Evolutionary conservation across 179 eudicot species (phyloP), one percentile per base, ranked within the genome.

Genomic region (Amaranthus tricolor): DNA sequence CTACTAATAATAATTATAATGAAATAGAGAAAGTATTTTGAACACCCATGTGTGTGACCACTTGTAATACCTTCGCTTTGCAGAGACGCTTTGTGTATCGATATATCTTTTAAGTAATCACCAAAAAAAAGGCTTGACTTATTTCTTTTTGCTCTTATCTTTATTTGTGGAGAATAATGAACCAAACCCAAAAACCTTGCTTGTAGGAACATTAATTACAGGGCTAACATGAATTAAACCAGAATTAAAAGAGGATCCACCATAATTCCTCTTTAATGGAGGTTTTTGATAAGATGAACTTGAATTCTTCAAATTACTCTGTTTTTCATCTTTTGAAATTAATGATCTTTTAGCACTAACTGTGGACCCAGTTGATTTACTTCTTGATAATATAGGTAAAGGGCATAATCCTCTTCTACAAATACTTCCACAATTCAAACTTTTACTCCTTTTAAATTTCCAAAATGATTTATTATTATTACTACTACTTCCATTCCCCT

Each of bases 351-450:
- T 76, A 31, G 78, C 65, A 70, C 76, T 79, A 53, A 67, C 44
- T 53, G 74, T 70, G 16, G 85, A 83, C 0, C 85, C 85, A 66
- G 83, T 83, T 54, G 85, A 83, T 70, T 83, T 83, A 65, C 85
- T 83, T 40, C 85, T 83, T 40, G 81, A 79, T 55, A 83, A 60
- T 59, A 83, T 78, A 14, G 85, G 85, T n/a, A 83, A 64, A 65
- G 85, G 74, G 21, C 85, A 83, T 21, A 83, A 77, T 43, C 85
- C 83, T 21, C 79, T 65, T 49, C 66, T 66, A 47, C 61, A 83
- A 65, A 76, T 62, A 2, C 77, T 79, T 24, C 85, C 85, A 80
- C 85, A 83, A 70, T 79, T 83, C 64, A 79, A 73, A 61, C 85
- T 83, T 20, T 70, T 80, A 45, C 83, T 81, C 50, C 80, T 76